Evolutionary conservation across 257 asterid genomes (phyloP).

Genomic region (Paraleonurus japonicus): DNA sequence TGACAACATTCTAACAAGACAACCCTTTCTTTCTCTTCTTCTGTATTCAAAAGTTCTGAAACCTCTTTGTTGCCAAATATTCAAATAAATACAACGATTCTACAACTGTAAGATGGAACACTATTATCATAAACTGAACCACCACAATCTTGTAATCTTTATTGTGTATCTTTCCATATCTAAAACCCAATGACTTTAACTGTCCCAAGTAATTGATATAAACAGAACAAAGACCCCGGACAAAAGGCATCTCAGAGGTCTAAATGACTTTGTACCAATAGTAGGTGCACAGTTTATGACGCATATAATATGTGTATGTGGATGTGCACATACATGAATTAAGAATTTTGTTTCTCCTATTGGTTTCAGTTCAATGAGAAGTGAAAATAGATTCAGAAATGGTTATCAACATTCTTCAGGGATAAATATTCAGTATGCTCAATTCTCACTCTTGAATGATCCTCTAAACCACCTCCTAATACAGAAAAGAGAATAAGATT

Average conservation of each 20-base stretch:
- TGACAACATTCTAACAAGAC: neutral
- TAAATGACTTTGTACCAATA: neutral
- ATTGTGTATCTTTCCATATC: neutral
- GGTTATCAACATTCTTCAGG: neutral
- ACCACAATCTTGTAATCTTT: neutral
- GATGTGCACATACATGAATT: neutral
- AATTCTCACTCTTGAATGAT: constrained; percentile 7
- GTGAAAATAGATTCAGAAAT: neutral
- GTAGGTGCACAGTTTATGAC: neutral
- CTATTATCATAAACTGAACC: constrained; percentile 4
- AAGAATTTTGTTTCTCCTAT: constrained; percentile 7
- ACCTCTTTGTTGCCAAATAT: neutral
- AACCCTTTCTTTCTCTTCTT: neutral
- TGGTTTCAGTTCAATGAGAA: constrained; percentile 7
- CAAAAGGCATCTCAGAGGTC: neutral
- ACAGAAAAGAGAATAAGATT: neutral
- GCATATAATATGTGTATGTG: neutral
- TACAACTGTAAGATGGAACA: constrained; percentile 1
- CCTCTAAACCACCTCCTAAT: constrained; percentile 2
- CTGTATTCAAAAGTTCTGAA: neutral
- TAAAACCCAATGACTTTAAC: neutral
- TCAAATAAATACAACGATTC: constrained; percentile 9
- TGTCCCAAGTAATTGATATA: neutral
- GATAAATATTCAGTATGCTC: neutral
- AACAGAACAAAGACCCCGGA: neutral